Conservation (phyloP, 2,329 filamentous ascomycete species). For the Xylaria sp. region DNA sequence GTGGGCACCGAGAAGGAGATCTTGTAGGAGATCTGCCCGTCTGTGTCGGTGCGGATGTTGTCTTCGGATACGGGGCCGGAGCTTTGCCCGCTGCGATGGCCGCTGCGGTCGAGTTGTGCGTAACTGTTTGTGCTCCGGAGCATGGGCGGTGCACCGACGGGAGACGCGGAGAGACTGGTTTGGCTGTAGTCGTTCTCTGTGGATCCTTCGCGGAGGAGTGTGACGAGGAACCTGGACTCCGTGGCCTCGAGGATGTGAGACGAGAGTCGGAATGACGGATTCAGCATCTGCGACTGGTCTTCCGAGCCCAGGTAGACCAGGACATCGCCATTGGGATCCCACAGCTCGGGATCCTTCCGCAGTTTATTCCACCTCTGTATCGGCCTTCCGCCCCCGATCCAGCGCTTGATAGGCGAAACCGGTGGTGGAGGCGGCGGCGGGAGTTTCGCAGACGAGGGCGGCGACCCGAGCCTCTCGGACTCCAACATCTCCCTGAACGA, state of each 20-base stretch:
- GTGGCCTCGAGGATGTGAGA: slow-evolving; percentile 56
- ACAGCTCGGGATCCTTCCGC: slow-evolving; percentile 54
- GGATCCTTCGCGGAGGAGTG: slow-evolving; percentile 48
- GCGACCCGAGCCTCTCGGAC: slow-evolving; percentile 27
- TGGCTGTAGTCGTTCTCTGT: slow-evolving; percentile 41
- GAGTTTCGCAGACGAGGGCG: slow-evolving; percentile 41
- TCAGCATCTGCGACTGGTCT: slow-evolving; percentile 40
- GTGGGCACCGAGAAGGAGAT: slow-evolving; percentile 58
- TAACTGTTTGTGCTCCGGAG: slow-evolving; percentile 31
- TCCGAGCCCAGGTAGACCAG: slow-evolving; percentile 50
- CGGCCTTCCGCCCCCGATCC: slow-evolving; percentile 46
- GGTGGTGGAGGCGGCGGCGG: slow-evolving; percentile 35
- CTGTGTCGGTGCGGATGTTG: slow-evolving; percentile 38
- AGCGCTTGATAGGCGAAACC: slow-evolving; percentile 44
- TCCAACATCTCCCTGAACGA: slow-evolving; percentile 23
- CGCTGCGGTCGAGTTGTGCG: slow-evolving; percentile 27
- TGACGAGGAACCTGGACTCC: slow-evolving; percentile 49
- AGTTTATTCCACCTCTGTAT: slow-evolving; percentile 53
- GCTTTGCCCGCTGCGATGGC: slow-evolving; percentile 36
- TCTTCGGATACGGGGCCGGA: slow-evolving; percentile 44
- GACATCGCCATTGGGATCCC: slow-evolving; percentile 57
- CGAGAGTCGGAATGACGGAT: slow-evolving; percentile 52
- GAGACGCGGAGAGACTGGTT: slow-evolving; percentile 39
- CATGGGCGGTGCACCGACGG: slow-evolving; percentile 39
- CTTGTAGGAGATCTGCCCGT: slow-evolving; percentile 55